Base-by-base conservation (phyloP, 768 basidiomycete species). In the Xanthoconium purpureum region DNA sequence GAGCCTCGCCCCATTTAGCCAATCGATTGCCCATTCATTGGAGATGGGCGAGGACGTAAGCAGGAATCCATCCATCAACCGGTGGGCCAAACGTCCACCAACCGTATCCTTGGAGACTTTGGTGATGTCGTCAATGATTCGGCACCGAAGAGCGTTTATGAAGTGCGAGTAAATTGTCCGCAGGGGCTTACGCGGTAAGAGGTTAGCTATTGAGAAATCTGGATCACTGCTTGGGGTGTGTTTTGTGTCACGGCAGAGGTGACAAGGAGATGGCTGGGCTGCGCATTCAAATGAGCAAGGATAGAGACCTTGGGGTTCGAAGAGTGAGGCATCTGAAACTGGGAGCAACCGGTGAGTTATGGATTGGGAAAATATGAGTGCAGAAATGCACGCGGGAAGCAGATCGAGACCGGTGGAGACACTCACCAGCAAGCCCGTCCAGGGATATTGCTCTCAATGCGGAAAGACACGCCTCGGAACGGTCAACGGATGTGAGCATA, bases 61-160 rank as follows among this genome's bases (percentile, higher is more conserved):
- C n/a, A 91, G 65, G 60, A 91, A 84, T 0, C 89, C 89, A 48
- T 78, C 77, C 63, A 78, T 80, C 40, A 87, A 73, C 28, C 87
- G 77, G 42, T 76, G 77, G 36, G 77, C 76, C 11, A 68, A 75
- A 44, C 76, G 72, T 43, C 66, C 66, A 39, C 56, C 51, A 30
- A 65, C 60, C 38, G 57, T 63, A 47, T 63, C 63, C 50, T 61
- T 71, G n/a, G 81, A 75, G 9, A 73, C 69, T 50, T 74, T 71
- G 8, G 79, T 75, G 42, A 90, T 73, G 65, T 84, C 81, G 52
- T 84, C 78, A 36, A 74, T 75, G 29, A 80, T 67, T 37, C 75
- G 63, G 38, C 68, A 76, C 37, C 87, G 84, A n/a, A 88, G 71
- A 8, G 88, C 88, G 36, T 80, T 77, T 58, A 88, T 73, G 63